Base-by-base conservation (phyloP, 1,284 basidiomycete genomes). In the Dichomitus squalens region DNA sequence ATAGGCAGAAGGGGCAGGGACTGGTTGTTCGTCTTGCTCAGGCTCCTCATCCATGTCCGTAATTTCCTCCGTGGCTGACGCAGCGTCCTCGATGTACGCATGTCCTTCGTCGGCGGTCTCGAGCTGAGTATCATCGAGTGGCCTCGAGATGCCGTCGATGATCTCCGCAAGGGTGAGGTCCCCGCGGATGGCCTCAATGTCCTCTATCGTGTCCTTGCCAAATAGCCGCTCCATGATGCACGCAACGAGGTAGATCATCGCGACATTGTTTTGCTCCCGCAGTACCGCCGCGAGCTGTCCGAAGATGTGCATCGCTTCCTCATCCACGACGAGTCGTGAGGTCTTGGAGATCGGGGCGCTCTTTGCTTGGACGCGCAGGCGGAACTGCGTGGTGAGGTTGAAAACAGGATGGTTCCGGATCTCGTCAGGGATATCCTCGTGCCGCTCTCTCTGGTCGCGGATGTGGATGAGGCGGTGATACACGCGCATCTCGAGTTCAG, bases 401-500 rank as follows among this genome's bases (percentile, higher is more conserved):
- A 96, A 90, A 16, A 91, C 83, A 0, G 92, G 88, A 65, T 95
- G 83, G 12, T 78, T 74, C 53, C 86, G 82, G 63, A 98, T 87
- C 40, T 81, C 70, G 1, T 78, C 72, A 0, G 95, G 93, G n/a
- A 97, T 85, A 52, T 88, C 83, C 62, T 96, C 95, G 74, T 77
- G 90, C 53, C 80, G 92, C 76, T 85, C 94, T 76, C 68, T 87
- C 75, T 85, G 86, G 66, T 96, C 92, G 36, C 93, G 87, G 39
- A 97, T 89, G 68, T 97, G 94, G 38, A 93, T 90, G 35, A 98
- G 84, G 35, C 96, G 86, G 70, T 96, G 93, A 76, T 98, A 98
- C 0, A 97, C 89, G 20, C 94, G 87, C 84, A 99, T 97, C 74
- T 99, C 96, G 47, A 97, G 84, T 70, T 98, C 95, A 54, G 91